Base-by-base conservation (phyloP, 352 stramenopile species). In the Phytophthora multivora region DNA sequence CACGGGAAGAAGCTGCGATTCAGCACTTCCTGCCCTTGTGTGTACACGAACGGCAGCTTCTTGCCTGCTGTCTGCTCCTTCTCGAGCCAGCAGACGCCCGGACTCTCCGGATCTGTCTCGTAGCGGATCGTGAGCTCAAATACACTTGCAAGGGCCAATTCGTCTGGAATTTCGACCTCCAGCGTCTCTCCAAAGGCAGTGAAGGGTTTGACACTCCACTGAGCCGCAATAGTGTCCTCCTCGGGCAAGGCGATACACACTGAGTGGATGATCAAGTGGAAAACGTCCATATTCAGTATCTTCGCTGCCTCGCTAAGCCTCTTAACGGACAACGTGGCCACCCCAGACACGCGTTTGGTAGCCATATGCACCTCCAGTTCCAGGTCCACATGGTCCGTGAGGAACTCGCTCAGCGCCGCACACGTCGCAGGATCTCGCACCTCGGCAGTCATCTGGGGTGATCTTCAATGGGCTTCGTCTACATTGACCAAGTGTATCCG, bases 1-100 rank as follows among this genome's bases (percentile, higher is more conserved):
- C 84, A 96, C 31, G 88, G 85, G 38, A 95, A 89, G 51, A 94
- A 79, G 70, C 83, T 90, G 53, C 86, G 86, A 55, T 92, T 93
- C 28, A 93, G 80, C 67, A 95, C 88, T 55, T 91, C 85, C 50
- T 96, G 84, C 19, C 86, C 89, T 63, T 95, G 86, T 4, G 88
- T 94, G 71, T 93, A 96, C 65, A 96, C 65, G 63, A 89, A 95
- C 19, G 85, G 77, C 28, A 89, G 75, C 33, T 60, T 63, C 53
- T 92, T 93, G 55, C 86, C 87, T 11, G 87, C 85, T 2, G 87
- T 95, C 58, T 95, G 87, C 71, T 93, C 75, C 59, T 84, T 83
- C n/a, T 83, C 70, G 9, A 95, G 77, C 87, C 87, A 95, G 53
- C 85, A 93, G 26, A 96, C 82, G 6, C 81, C 85, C 0, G 85